Percentiles rank a stretch among this genome's conserved stretches.
Evolutionary conservation across 768 basidiomycete genomes (phyloP).

Genomic region (Lentinula sp.): DNA sequence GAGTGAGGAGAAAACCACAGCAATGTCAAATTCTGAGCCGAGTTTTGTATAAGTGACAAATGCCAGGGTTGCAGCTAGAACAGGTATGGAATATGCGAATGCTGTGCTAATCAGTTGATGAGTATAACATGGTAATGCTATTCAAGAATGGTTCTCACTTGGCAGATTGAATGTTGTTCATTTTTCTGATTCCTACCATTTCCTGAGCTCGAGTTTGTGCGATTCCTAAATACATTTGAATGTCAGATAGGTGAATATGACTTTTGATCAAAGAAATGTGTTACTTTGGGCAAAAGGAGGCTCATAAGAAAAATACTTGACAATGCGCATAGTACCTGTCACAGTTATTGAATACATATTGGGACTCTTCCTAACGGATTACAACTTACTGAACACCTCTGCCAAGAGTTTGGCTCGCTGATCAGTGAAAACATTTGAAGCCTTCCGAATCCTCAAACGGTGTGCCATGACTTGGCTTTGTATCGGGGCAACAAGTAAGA

Average conservation of each 20-base stretch:
- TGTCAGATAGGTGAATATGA: not conserved
- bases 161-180: conserved; percentile 54
- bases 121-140: too few species aligned
- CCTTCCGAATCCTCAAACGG: conserved; percentile 46
- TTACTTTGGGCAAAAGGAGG: conserved; percentile 56
- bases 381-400: conserved; percentile 47
- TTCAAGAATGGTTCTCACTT: conserved; percentile 31
- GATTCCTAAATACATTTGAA: conserved; percentile 36
- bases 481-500: conserved; percentile 54
- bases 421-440: conserved; percentile 59
- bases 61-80: conserved; percentile 58
- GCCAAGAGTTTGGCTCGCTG: conserved; percentile 56
- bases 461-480: conserved; percentile 59
- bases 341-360: conserved; percentile 13
- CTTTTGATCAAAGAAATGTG: conserved; percentile 14
- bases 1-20: conserved; percentile 64
- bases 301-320: conserved; percentile 76
- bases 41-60: conserved; percentile 61
- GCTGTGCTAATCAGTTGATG: conserved; percentile 30
- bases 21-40: conserved; percentile 51
- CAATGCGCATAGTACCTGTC: conserved; percentile 51
- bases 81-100: conserved; percentile 52
- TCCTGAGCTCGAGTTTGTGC: conserved; percentile 48
- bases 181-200: conserved; percentile 46
- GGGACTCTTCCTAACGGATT: not conserved